Base-by-base conservation (phyloP, 495 filamentous ascomycete genomes). In the Aspergillus taichungensis region DNA sequence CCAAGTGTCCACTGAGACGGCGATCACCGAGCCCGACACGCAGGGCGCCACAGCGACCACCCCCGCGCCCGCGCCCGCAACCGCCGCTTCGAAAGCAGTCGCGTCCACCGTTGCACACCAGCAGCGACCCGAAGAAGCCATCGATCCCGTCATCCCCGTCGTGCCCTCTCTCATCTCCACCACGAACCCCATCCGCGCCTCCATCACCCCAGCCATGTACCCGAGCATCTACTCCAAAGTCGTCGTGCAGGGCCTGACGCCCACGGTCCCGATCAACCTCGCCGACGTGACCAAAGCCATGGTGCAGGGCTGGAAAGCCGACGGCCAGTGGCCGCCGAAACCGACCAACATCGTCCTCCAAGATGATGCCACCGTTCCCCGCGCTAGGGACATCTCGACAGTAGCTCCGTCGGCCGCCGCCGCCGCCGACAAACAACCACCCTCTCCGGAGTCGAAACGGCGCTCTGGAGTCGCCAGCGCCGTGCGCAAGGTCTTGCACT, bases 281-380 rank as follows among this genome's bases (percentile, higher is more conserved):
- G 62, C 72, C 30, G 85, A 94, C 55, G 75, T 96, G 57, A 79
- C 83, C 14, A 74, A 79, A n/a, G 77, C 85, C 28, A 82, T 91
- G 54, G 89, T 97, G 3, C 75, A 83, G 34, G 92, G 92, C 30
- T 97, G 92, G 92, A 91, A 94, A 62, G 75, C 84, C 35, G 89
- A 94, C 56, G 92, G 88, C 13, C 84, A 94, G 57, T 98, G 92
- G 92, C 92, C 92, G 2, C 87, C 91, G 13, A 84, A 82, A 44
- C 61, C 66, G 12, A 51, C 60, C 0, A 58, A 50, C 4, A 59
- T 68, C 35, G 63, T 70, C 13, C 63, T 69, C 13, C 52, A 47
- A 5, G 59, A 69, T 24, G 50, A 58, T 33, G 56, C 62, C 1
- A 55, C 59, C 5, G 50, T 67, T 6, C 57, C 53, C 50, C 50